Conservation (phyloP, 192 early-diverging fungal species). For the Gonapodya sp. region DNA sequence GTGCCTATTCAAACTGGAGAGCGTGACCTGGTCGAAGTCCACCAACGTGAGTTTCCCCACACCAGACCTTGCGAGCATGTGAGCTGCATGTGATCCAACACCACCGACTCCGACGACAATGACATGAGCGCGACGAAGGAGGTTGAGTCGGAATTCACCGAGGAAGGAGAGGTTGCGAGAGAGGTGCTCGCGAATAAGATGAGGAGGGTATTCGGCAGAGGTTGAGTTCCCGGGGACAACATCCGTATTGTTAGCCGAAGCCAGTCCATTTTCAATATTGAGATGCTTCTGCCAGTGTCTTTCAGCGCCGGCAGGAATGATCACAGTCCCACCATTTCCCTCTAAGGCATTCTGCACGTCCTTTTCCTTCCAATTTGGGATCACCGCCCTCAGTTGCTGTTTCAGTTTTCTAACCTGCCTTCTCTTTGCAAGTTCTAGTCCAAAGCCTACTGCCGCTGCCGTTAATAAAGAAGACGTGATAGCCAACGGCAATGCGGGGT, state of each 20-base stretch:
- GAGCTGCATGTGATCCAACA: constrained; percentile 73
- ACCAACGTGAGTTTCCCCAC: constrained; percentile 78
- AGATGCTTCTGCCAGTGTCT: no score
- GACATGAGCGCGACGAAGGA: constrained; percentile 72
- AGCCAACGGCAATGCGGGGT: neutral
- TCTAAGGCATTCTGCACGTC: no score
- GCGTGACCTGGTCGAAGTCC: constrained; percentile 95
- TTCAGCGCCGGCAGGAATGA: no score
- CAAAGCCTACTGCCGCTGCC: neutral
- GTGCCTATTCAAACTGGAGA: constrained; percentile 70
- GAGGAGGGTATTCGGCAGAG: neutral
- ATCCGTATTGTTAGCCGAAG: no score
- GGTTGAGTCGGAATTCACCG: constrained; percentile 65
- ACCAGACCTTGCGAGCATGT: constrained; percentile 85
- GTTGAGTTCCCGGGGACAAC: no score
- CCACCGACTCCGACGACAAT: constrained; percentile 93
- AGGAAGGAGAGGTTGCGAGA: constrained; percentile 80
- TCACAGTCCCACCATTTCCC: no score
- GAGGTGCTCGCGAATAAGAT: constrained; percentile 75
- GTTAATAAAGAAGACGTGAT: neutral
- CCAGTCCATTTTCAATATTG: no score
- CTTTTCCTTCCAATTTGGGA: neutral
- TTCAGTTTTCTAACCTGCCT: neutral
- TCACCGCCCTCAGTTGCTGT: neutral
- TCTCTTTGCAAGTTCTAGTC: neutral